A percentile compares a stretch with the other conserved stretches of the same genome.
phyloP scores from a whole-genome alignment of 371 early-diverging fungal genomes.

The Enterospora canceri region DNA sequence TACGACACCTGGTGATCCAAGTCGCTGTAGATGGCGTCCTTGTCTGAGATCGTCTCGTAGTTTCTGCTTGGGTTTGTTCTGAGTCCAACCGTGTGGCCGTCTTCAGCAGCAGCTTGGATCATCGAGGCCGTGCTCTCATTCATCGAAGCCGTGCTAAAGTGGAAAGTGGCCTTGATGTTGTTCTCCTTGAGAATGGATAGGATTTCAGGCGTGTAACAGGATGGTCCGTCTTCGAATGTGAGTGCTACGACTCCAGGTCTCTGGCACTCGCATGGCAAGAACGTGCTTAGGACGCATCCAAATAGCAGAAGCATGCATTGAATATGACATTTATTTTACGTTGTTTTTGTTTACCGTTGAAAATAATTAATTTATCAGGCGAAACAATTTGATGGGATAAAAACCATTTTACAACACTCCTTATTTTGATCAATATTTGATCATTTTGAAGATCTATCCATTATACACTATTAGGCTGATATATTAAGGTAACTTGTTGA shows the following conservation, averaged over 20 bases:
- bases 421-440: no score
- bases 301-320: no score
- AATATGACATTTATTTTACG: no score
- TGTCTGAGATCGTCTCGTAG: conserved; percentile 33
- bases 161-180: conserved; percentile 41
- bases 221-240: conserved; percentile 51
- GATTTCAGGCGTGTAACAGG: conserved; percentile 31
- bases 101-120: conserved; percentile 35
- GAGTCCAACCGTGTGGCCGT: conserved; percentile 53
- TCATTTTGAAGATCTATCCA: no score
- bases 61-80: conserved; percentile 49
- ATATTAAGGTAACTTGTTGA: no score
- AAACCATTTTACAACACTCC: no score
- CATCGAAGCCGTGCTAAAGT: conserved; percentile 41
- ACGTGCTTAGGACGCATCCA: no score
- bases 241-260: conserved; percentile 48
- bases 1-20: conserved; percentile 40
- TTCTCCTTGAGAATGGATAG: conserved; percentile 31
- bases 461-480: no score
- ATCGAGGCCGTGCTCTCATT: conserved; percentile 14
- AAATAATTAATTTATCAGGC: no score
- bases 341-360: no score
- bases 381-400: no score
- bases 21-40: conserved; percentile 40
- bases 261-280: conserved; percentile 38